Evolutionary conservation across 1,284 basidiomycete species (phyloP).

Genomic region (Laetiporus sulphureus): DNA sequence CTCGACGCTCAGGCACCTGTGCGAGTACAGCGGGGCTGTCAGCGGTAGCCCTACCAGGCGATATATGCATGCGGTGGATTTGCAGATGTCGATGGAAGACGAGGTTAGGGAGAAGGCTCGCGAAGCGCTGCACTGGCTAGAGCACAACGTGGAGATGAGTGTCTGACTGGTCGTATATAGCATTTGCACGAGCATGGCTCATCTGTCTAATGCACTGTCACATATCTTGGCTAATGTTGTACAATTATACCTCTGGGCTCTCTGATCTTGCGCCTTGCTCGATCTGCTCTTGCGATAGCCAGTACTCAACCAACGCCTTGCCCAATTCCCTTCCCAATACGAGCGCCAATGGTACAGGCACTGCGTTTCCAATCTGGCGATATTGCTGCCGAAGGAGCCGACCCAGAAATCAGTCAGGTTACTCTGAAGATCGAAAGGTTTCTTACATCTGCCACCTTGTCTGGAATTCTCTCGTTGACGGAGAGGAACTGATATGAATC

Average conservation of each 20-base stretch:
- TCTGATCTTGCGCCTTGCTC: constrained; percentile 28
- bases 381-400: constrained; percentile 40
- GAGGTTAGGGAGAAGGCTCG: constrained; percentile 52
- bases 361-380: constrained; percentile 68
- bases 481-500: constrained; percentile 57
- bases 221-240: too few relatives aligned
- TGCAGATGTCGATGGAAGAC: constrained; percentile 32
- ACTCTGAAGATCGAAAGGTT: neutral
- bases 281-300: constrained; percentile 26
- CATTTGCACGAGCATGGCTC: neutral
- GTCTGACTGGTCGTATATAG: constrained; percentile 3
- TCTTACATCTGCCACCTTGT: constrained; percentile 43
- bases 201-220: too few relatives aligned
- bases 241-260: constrained; percentile 35
- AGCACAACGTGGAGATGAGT: constrained; percentile 16
- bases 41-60: constrained; percentile 26
- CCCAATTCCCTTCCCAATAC: constrained; percentile 57
- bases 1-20: constrained; percentile 38
- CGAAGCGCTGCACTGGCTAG: constrained; percentile 35
- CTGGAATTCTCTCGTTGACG: constrained; percentile 26
- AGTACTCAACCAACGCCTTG: constrained; percentile 37
- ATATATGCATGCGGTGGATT: constrained; percentile 17
- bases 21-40: constrained; percentile 40
- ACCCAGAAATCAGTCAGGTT: neutral
- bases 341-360: constrained; percentile 57